Base-by-base conservation (phyloP, 2,329 filamentous ascomycete species). In the Colletotrichum plurivorum region DNA sequence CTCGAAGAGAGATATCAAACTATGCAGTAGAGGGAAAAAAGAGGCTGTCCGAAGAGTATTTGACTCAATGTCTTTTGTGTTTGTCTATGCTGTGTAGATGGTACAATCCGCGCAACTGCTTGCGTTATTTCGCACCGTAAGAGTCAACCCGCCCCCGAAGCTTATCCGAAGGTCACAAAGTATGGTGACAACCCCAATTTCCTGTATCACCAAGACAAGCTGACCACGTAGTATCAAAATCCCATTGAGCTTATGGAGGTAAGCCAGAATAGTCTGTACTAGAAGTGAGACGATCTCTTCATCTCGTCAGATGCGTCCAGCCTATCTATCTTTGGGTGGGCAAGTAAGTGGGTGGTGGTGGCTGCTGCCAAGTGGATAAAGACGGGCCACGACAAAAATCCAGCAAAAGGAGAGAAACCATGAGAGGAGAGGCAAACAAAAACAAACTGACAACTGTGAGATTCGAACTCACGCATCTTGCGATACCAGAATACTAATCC, bases 391-490 rank as follows among this genome's bases (percentile, higher is more conserved):
- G 13, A 48, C 7, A 49, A 12, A 22, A 22, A 51, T 6, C 2
- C n/a, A 36, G 31, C 22, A 16, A 36, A 31, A 4, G 16, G 8
- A 10, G 45, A 10, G 18, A 13, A 8, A 5, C 18, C 4, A 60
- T 0, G 8, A 15, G 8, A 8, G 4, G 27, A 31, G 25, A 27
- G 5, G 2, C 8, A 36, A 36, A 10, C 31, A 18, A 56, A 53
- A 54, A 20, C 13, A 5, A 9, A 13, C 0, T 69, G 66, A 69
- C 66, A 69, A 69, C 66, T 69, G 66, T 69, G 66, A 69, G 66
- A 69, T 69, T 69, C 67, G 67, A 69, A 69, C 62, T 69, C 67
- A 69, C 67, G 67, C 62, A 51, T 69, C 67, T 69, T 69, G 59
- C 67, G 62, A 69, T 55, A 69, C 67, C 67, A 69, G 67, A 69